phyloP scores from a whole-genome alignment of 495 filamentous ascomycete species.

The Aspergillus ostianus region DNA sequence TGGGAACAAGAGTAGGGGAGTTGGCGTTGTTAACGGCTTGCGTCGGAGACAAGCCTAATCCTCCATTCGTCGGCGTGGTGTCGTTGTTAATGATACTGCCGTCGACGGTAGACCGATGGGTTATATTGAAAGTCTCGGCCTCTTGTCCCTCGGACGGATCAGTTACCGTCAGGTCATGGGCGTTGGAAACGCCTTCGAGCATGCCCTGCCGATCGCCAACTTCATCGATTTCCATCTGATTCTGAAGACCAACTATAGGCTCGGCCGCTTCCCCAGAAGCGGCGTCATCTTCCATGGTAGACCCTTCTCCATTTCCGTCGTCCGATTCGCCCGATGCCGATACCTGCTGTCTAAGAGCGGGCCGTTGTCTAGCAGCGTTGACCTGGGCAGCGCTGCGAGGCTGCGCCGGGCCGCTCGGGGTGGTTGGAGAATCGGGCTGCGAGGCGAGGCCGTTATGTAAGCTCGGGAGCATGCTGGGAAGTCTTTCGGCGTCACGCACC shows the following conservation, averaged over 20 bases:
- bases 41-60: conserved; percentile 74
- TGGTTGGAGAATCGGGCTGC: conserved; percentile 91
- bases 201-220: conserved; percentile 72
- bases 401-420: conserved; percentile 69
- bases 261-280: conserved; percentile 61
- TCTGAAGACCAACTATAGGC: conserved; percentile 73
- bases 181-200: conserved; percentile 71
- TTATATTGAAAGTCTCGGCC: conserved; percentile 90
- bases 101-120: conserved; percentile 83
- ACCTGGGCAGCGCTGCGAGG: conserved; percentile 45
- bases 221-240: conserved; percentile 74
- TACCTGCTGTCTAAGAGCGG: conserved; percentile 81
- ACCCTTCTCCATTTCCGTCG: conserved; percentile 75
- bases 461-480: conserved; percentile 79
- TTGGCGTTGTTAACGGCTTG: conserved; percentile 68
- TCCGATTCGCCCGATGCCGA: conserved; percentile 86
- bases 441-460: conserved; percentile 71
- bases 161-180: conserved; percentile 70
- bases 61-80: conserved; percentile 54
- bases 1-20: conserved; percentile 67
- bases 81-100: conserved; percentile 77
- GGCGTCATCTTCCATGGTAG: conserved; percentile 65
- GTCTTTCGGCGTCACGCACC: conserved; percentile 80
- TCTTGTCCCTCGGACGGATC: conserved; percentile 82
- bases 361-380: conserved; percentile 55